These are phyloP conservation scores for Nigrospora sphaerica DNA, from an alignment of 2,329 filamentous ascomycete species.

Conservation along the genomic window DNA sequence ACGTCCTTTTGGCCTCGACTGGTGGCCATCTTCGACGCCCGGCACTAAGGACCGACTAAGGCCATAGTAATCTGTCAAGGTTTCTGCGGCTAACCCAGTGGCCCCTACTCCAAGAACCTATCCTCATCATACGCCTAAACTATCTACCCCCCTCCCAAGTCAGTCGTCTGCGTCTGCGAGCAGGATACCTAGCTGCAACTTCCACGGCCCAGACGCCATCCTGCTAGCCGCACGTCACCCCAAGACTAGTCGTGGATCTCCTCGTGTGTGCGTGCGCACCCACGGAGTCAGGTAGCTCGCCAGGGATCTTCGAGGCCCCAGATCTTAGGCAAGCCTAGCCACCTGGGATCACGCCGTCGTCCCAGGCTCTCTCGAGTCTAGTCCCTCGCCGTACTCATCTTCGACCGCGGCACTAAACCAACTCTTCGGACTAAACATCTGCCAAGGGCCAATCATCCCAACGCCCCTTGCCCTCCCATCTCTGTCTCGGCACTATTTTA, in stretches of 20 bases:
- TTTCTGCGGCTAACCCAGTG: too few relatives aligned
- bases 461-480: neutral
- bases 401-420: neutral
- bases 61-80: too few relatives aligned
- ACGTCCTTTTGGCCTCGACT: too few relatives aligned
- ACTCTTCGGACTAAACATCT: neutral
- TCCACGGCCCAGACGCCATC: neutral
- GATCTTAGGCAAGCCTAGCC: slow-evolving; percentile 1
- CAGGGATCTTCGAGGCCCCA: slow-evolving; percentile 2
- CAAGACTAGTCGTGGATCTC: slow-evolving; percentile 1
- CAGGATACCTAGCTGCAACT: too few relatives aligned
- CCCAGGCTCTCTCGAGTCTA: neutral
- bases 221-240: slow-evolving; percentile 2
- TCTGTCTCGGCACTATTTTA: slow-evolving; percentile 3
- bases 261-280: neutral
- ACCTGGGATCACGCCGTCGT: neutral
- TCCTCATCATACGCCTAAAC: too few relatives aligned
- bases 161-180: too few relatives aligned
- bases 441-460: neutral
- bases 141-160: too few relatives aligned
- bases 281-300: slow-evolving; percentile 2
- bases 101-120: too few relatives aligned
- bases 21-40: too few relatives aligned
- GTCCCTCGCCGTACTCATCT: neutral
- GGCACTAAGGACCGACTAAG: too few relatives aligned